Evolutionary conservation across 1,139 yeast species (phyloP).

Genomic region (Candida albicans): DNA sequence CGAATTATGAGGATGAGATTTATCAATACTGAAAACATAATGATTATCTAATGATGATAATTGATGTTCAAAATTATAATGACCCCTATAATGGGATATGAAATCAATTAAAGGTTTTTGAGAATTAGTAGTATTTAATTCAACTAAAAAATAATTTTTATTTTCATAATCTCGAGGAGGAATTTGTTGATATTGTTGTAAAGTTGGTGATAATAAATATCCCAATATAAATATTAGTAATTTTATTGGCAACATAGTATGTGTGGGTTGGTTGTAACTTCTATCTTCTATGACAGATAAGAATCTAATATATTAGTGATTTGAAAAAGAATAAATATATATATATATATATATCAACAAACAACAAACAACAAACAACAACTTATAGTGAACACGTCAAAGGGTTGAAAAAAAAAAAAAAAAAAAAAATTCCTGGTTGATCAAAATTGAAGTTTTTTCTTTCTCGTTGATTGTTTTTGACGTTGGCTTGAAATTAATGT

Average conservation of each 20-base stretch:
- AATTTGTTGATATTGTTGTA: constrained; percentile 5
- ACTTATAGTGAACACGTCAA: too few relatives aligned
- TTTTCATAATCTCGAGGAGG: constrained; percentile 40
- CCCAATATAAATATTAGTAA: constrained; percentile 10
- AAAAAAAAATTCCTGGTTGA: too few relatives aligned
- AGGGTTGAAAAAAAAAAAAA: too few relatives aligned
- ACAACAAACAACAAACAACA: too few relatives aligned
- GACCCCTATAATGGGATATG: constrained; percentile 32
- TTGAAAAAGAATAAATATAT: too few relatives aligned
- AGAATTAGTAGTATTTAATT: constrained; percentile 38
- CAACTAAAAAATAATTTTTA: constrained; percentile 58
- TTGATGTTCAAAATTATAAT: constrained; percentile 53
- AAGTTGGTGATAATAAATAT: constrained; percentile 8
- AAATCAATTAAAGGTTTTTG: constrained; percentile 32
- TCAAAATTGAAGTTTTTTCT: too few relatives aligned
- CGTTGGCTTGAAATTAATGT: too few relatives aligned
- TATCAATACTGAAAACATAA: constrained; percentile 58
- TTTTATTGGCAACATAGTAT: constrained; percentile 12
- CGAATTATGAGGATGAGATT: constrained; percentile 33
- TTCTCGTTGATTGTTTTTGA: too few relatives aligned
- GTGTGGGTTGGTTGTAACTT: too few relatives aligned
- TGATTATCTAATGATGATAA: constrained; percentile 59
- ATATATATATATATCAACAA: too few relatives aligned
- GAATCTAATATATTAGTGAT: too few relatives aligned
- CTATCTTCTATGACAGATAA: too few relatives aligned